phyloP scores from a whole-genome alignment of 1,284 basidiomycete genomes.

The Earliella scabrosa region DNA sequence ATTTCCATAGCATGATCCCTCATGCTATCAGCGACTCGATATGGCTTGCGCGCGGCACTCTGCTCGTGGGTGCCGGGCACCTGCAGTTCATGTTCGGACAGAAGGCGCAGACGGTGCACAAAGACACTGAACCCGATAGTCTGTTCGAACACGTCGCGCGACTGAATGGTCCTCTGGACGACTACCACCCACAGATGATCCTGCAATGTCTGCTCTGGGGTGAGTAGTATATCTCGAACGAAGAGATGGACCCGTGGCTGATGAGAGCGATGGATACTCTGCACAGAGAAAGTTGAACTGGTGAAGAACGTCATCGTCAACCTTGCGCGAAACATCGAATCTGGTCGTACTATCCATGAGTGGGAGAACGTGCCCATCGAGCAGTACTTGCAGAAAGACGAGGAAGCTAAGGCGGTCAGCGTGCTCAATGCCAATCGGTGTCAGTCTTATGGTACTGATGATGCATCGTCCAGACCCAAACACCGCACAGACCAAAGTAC shows the following conservation, averaged over 20 bases:
- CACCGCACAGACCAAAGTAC: constrained; percentile 40
- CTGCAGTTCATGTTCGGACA: constrained; percentile 78
- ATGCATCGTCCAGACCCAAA: constrained; percentile 14
- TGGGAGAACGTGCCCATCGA: constrained; percentile 59
- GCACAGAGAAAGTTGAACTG: constrained; percentile 76
- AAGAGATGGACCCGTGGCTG: neutral
- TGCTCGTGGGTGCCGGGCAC: constrained; percentile 78
- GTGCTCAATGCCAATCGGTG: neutral
- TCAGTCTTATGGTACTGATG: constrained; percentile 18
- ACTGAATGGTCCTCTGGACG: constrained; percentile 82
- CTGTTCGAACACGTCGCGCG: constrained; percentile 84
- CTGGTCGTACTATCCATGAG: constrained; percentile 35
- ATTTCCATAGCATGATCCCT: constrained; percentile 65
- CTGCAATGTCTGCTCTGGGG: constrained; percentile 93
- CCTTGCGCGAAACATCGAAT: constrained; percentile 51
- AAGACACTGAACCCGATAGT: constrained; percentile 37
- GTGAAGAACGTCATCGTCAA: constrained; percentile 83
- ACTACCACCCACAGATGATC: constrained; percentile 92
- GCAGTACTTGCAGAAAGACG: constrained; percentile 51
- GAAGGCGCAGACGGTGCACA: constrained; percentile 25
- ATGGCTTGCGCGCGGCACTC: constrained; percentile 82
- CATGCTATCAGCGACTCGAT: constrained; percentile 84
- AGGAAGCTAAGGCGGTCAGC: constrained; percentile 30
- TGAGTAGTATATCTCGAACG: constrained; percentile 38
- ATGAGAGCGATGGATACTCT: neutral